Percentiles rank a stretch among this genome's conserved stretches.
These are phyloP conservation scores for Astrephomene gubernaculifera DNA, from an alignment of 139 green algal genomes.

Conservation along the genomic window DNA sequence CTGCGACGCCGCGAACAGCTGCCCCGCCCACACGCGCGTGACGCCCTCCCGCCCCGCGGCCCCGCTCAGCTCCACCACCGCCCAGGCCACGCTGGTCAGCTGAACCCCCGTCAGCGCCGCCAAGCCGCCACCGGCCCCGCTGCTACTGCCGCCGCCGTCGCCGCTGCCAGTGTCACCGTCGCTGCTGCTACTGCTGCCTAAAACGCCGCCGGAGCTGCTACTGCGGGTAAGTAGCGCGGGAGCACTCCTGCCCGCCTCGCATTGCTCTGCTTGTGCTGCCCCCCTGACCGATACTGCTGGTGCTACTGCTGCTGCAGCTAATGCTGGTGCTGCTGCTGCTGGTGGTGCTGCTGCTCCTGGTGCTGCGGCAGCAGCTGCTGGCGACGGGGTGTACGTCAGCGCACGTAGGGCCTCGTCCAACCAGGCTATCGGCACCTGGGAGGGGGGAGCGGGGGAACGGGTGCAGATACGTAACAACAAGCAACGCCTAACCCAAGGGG, in stretches of 20 bases:
- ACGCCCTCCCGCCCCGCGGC: constrained; percentile 15
- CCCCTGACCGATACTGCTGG: no score
- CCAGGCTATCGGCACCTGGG: background rate
- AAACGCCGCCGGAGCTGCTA: no score
- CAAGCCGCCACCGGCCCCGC: background rate
- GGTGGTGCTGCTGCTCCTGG: background rate
- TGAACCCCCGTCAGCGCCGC: background rate
- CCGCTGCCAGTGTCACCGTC: background rate
- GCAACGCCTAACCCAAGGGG: background rate
- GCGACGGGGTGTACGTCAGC: background rate
- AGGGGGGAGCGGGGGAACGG: background rate
- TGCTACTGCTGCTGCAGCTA: no score
- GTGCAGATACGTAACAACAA: background rate
- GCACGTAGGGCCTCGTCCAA: background rate
- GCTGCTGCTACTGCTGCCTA: no score
- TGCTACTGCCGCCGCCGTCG: background rate
- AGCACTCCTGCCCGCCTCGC: no score
- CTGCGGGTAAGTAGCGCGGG: no score
- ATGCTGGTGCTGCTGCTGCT: background rate
- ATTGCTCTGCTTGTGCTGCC: no score
- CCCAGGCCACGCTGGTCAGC: background rate
- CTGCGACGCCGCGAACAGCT: constrained; percentile 9
- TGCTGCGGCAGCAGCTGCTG: background rate
- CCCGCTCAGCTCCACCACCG: constrained; percentile 15
- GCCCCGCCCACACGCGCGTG: background rate